Evolutionary conservation across 768 basidiomycete genomes (phyloP), one percentile per base, ranked within the genome.

Genomic region (Tricholoma furcatifolium): DNA sequence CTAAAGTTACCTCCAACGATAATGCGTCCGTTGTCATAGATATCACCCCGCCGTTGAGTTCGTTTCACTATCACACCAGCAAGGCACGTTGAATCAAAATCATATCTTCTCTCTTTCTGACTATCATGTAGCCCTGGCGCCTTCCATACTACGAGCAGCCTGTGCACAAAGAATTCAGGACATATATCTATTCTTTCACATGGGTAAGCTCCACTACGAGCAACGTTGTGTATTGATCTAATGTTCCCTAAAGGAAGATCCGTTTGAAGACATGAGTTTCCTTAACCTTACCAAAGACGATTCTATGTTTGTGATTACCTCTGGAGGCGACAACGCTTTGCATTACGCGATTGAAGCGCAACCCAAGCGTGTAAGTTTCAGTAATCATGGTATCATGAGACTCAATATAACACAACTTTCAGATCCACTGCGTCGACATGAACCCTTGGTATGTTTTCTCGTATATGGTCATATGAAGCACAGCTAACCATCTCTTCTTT

Each of bases 301-400:
- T 67, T 77, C 81, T 1, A 77, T 91, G 63, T 74, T 91, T 11
- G 82, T 84, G 15, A 89, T 91, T 60, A 90, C 88, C 1, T 84
- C 82, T 46, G 89, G 87, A 2, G 88, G 88, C 0, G 88, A 90
- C 66, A 91, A 91, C 64, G 85, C 87, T 2, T 71, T 91, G 32
- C 87, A 90, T 63, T 91, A 91, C 57, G 87, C 87, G 7, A 83
- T 87, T 51, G 76, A 75, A n/a, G 82, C 81, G 2, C 65, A 74
- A 27, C 85, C 85, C 2, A 73, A 79, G 50, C 71, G 79, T 43
- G 79, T 81, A 54, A 44, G 74, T 60, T 41, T 45, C 31, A 39
- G n/a, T n/a, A n/a, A n/a, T n/a, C 46, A 6, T 23, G 7, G 31
- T 21, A 32, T 14, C 6, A 43, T 24, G 8, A 23, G 30, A 27